phyloP scores from a whole-genome alignment of 306 rosid species.

The Comarum palustre region DNA sequence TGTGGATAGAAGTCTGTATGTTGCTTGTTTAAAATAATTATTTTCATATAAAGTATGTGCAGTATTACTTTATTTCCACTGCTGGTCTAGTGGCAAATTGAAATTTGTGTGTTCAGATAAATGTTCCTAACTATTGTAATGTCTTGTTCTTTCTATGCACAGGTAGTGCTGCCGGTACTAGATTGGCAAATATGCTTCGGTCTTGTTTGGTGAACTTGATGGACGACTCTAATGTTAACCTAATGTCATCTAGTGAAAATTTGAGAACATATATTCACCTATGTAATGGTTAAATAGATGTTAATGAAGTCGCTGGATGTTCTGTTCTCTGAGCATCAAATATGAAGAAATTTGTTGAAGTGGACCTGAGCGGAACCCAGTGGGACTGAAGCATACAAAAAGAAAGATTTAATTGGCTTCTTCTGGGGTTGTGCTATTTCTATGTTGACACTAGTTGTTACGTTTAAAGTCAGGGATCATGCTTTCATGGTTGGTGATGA shows the following conservation, averaged over 20 bases:
- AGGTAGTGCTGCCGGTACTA: conserved; percentile 16
- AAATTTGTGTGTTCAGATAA: background rate
- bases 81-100: no score
- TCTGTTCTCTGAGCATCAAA: background rate
- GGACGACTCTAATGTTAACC: conserved; percentile 9
- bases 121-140: background rate
- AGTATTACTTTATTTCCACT: background rate
- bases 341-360: conserved; percentile 7
- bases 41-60: background rate
- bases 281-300: background rate
- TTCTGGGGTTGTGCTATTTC: background rate
- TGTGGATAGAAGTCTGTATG: background rate
- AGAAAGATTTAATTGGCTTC: background rate
- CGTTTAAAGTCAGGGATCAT: background rate
- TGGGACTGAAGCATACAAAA: background rate
- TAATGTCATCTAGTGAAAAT: background rate
- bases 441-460: background rate
- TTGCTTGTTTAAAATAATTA: background rate
- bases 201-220: background rate
- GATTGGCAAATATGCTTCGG: background rate
- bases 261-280: background rate
- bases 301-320: background rate
- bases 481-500: conserved; percentile 1
- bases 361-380: background rate
- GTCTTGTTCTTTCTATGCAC: conserved; percentile 5